Evolutionary conservation across 305 asterid species (phyloP).

Genomic region (Fraxinus sp.): DNA sequence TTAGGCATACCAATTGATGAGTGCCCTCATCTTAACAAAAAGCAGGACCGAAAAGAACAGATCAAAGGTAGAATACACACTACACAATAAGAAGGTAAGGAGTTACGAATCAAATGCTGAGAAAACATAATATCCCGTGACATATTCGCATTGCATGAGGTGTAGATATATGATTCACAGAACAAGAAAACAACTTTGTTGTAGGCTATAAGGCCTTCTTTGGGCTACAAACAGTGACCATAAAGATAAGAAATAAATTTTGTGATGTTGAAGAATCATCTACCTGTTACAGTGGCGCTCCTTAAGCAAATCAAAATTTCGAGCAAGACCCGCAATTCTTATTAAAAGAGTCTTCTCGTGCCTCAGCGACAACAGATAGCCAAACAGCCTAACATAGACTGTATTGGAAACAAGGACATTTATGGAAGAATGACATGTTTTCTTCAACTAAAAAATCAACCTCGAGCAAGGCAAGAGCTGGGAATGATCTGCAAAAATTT

Average conservation of each 20-base stretch:
- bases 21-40: not conserved
- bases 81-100: not conserved
- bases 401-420: no score
- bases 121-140: not conserved
- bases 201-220: not conserved
- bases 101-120: not conserved
- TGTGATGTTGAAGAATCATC: not conserved
- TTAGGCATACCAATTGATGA: not conserved
- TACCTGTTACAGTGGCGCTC: not conserved
- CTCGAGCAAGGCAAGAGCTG: conserved; percentile 24
- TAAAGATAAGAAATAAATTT: not conserved
- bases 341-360: no score
- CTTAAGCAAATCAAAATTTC: not conserved
- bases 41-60: not conserved
- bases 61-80: not conserved
- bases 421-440: no score
- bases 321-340: not conserved
- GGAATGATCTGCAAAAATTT: conserved; percentile 78
- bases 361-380: not conserved
- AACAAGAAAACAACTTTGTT: not conserved
- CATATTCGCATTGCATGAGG: not conserved
- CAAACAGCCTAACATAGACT: no score
- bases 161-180: not conserved
- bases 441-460: conserved; percentile 23
- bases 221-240: not conserved